These are phyloP conservation scores for Colletotrichum euphorbiae DNA, from an alignment of 2,329 filamentous ascomycete species.

Conservation along the genomic window DNA sequence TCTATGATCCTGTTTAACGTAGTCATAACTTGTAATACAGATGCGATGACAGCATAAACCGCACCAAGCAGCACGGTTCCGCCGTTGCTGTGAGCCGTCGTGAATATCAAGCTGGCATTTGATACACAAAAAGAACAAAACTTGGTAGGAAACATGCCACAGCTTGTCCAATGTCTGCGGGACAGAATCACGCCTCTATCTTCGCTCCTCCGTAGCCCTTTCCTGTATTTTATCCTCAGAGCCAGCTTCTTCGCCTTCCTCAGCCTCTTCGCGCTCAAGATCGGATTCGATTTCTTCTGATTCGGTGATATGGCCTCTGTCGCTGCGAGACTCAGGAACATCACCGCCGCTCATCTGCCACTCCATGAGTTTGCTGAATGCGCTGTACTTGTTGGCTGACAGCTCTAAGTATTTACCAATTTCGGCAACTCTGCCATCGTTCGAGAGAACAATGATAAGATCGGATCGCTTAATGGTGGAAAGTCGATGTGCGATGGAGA, in stretches of 20 bases:
- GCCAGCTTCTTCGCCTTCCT: slow-evolving; percentile 43
- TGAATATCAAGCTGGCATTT: slow-evolving; percentile 5
- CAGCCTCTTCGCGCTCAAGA: slow-evolving; percentile 54
- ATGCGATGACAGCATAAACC: slow-evolving; percentile 8
- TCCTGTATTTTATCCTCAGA: slow-evolving; percentile 29
- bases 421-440: slow-evolving; percentile 90
- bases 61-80: slow-evolving; percentile 1
- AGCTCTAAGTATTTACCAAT: slow-evolving; percentile 86
- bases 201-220: slow-evolving; percentile 29
- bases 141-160: neutral
- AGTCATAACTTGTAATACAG: slow-evolving; percentile 16
- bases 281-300: slow-evolving; percentile 64
- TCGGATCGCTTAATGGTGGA: slow-evolving; percentile 98
- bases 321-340: slow-evolving; percentile 51
- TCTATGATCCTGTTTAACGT: slow-evolving; percentile 22
- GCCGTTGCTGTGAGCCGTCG: slow-evolving; percentile 5
- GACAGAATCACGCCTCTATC: neutral
- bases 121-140: slow-evolving; percentile 2
- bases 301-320: slow-evolving; percentile 60
- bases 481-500: slow-evolving; percentile 94
- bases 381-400: slow-evolving; percentile 77
- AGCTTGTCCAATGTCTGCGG: neutral
- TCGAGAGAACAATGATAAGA: slow-evolving; percentile 90
- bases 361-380: slow-evolving; percentile 97
- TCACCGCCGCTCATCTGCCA: slow-evolving; percentile 97